phyloP scores from a whole-genome alignment of 2,329 filamentous ascomycete species.

The Esteya vermicola region DNA sequence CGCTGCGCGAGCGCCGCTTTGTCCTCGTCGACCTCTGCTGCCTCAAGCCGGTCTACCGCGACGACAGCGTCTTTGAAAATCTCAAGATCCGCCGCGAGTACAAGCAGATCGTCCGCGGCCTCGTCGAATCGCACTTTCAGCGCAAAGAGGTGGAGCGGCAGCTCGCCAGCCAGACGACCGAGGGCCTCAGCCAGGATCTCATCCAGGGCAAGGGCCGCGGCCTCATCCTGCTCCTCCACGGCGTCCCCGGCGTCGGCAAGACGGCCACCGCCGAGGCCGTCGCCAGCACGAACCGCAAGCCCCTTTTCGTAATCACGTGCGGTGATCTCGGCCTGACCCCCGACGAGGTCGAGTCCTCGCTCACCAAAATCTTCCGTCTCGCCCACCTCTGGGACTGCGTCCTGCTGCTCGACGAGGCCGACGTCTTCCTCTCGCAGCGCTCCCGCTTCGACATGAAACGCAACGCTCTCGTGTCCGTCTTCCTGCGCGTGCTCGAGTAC shows the following conservation, averaged over 20 bases:
- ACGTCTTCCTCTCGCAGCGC: too few relatives aligned
- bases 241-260: constrained; percentile 34
- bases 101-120: background rate
- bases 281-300: constrained; percentile 32
- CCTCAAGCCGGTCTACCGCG: background rate
- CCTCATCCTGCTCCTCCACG: constrained; percentile 30
- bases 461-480: too few relatives aligned
- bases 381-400: constrained; percentile 61
- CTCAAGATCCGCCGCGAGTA: background rate
- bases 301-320: constrained; percentile 38
- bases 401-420: constrained; percentile 56
- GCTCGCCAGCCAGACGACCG: too few relatives aligned
- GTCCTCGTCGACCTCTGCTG: background rate
- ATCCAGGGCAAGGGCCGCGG: constrained; percentile 11
- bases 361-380: constrained; percentile 57
- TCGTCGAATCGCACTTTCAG: background rate
- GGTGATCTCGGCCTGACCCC: constrained; percentile 59
- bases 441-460: too few relatives aligned
- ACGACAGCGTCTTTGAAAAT: background rate
- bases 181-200: too few relatives aligned
- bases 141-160: background rate
- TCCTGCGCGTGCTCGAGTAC: too few relatives aligned
- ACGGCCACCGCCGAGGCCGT: constrained; percentile 34
- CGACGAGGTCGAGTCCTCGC: constrained; percentile 47
- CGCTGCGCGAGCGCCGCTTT: background rate